Base-by-base conservation (phyloP, 805 yeast genomes). In the Yamadazyma scolyti region DNA sequence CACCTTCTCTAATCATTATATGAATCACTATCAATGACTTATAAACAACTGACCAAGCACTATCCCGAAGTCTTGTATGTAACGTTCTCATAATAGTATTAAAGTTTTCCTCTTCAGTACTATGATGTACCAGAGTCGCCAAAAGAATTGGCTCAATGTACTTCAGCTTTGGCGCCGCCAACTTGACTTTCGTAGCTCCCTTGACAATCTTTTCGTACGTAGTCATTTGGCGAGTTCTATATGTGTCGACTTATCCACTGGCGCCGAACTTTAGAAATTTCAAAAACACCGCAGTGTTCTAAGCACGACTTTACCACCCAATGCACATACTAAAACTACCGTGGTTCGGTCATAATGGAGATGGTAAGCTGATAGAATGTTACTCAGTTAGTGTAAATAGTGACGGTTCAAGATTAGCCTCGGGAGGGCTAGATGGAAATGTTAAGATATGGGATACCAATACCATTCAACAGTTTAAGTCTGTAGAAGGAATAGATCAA, bases 91-190 rank as follows among this genome's bases (percentile, higher is more conserved):
- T 78, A 21, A 89, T 80, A 13, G 79, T 75, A 36, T 67, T 66
- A 47, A 90, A 79, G 43, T 84, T 73, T 12, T 73, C 78, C 7
- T 54, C 32, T 18, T 56, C 58, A 1, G 54, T 46, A 3, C 50
- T 36, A 37, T 63, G 70, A 19, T 73, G 72, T 30, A 68, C 66
- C 29, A 72, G 69, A 2, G 88, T 82, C 17, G 82, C 69, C 68
- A 78, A 71, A 19, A 93, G 68, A 31, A 93, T 86, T 1, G 97
- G 97, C 61, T 90, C 97, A 31, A 93, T 78, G 54, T 93, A 93
- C 56, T 93, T 93, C 22, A 94, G 82, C 60, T 93, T 93, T 5
- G 98, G 98, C n/a, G 97, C 96, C 8, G 97, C 97, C 62, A 86
- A 74, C 77, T 65, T 64, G 37, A 66, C 61, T 46, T 65, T 60